These are phyloP conservation scores for Gymnopilus junonius DNA, from an alignment of 768 basidiomycete genomes.

Conservation along the genomic window DNA sequence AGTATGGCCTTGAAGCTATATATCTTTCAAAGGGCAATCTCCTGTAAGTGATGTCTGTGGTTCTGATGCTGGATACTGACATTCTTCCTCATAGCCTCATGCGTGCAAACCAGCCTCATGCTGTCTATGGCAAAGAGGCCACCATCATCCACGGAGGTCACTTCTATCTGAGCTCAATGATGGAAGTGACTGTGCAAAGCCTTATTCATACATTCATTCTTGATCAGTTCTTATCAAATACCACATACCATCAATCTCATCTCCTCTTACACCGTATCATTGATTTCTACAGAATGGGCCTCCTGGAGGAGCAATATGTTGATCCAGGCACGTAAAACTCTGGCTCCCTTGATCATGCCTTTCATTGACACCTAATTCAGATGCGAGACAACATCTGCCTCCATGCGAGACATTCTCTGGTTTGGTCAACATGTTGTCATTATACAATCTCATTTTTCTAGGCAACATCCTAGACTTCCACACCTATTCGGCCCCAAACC, in stretches of 20 bases:
- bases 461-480: neutral
- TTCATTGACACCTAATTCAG: neutral
- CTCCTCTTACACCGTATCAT: neutral
- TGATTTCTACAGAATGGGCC: neutral
- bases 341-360: neutral
- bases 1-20: too few species aligned
- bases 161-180: conserved; percentile 4
- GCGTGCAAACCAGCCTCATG: conserved; percentile 13
- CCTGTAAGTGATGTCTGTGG: too few species aligned
- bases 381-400: neutral
- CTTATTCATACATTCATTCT: conserved; percentile 16
- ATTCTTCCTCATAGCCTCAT: conserved; percentile 11
- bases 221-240: conserved; percentile 17
- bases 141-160: conserved; percentile 18
- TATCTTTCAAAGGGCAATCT: conserved; percentile 1
- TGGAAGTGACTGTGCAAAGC: conserved; percentile 10
- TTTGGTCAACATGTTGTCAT: neutral
- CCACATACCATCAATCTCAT: neutral
- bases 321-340: neutral
- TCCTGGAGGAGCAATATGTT: neutral
- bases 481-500: neutral
- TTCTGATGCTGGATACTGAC: neutral
- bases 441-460: neutral
- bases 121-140: conserved; percentile 5
- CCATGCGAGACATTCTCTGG: neutral